A percentile compares a stretch with the other conserved stretches of the same genome.
These are phyloP conservation scores for Thecaphora frezii DNA, from an alignment of 1,284 basidiomycete species.

Conservation along the genomic window DNA sequence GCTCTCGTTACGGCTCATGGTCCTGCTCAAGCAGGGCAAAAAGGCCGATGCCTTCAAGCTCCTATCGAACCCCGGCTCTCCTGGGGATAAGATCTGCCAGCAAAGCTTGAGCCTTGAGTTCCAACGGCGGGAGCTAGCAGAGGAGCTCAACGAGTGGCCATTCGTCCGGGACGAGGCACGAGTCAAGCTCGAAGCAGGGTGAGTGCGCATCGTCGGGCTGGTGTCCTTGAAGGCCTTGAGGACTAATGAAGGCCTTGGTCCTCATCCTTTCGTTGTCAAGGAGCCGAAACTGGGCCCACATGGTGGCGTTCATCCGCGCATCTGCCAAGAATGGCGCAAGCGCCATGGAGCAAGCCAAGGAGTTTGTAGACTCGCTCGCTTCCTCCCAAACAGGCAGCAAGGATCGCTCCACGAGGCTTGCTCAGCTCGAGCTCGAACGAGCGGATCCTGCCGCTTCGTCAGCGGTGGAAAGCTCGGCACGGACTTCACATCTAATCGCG, in stretches of 20 bases:
- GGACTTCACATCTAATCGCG: slow-evolving; percentile 1
- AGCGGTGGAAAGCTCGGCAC: neutral
- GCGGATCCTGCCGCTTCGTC: slow-evolving; percentile 3
- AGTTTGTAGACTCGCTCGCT: slow-evolving; percentile 13
- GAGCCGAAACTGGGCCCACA: slow-evolving; percentile 28
- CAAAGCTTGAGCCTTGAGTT: slow-evolving; percentile 72
- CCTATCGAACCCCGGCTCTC: slow-evolving; percentile 63
- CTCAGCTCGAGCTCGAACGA: slow-evolving; percentile 63
- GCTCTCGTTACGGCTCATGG: slow-evolving; percentile 71
- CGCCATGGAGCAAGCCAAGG: slow-evolving; percentile 17
- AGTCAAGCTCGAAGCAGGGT: slow-evolving; percentile 42
- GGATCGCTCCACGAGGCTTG: slow-evolving; percentile 71
- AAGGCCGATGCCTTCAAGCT: slow-evolving; percentile 66
- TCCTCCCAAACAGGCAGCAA: slow-evolving; percentile 69
- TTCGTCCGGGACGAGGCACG: slow-evolving; percentile 73
- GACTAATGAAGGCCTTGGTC: too few species aligned
- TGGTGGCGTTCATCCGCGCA: slow-evolving; percentile 17
- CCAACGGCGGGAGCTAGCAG: slow-evolving; percentile 44
- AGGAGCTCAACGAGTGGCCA: slow-evolving; percentile 34
- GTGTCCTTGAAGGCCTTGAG: too few species aligned
- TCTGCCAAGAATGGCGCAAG: slow-evolving; percentile 21
- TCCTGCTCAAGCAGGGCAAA: slow-evolving; percentile 68
- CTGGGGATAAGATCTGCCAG: slow-evolving; percentile 69
- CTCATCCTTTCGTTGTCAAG: neutral
- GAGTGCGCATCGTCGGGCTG: slow-evolving; percentile 37